These are phyloP conservation scores for Acorus calamus DNA, from an alignment of 106 monocot genomes.

Conservation along the genomic window DNA sequence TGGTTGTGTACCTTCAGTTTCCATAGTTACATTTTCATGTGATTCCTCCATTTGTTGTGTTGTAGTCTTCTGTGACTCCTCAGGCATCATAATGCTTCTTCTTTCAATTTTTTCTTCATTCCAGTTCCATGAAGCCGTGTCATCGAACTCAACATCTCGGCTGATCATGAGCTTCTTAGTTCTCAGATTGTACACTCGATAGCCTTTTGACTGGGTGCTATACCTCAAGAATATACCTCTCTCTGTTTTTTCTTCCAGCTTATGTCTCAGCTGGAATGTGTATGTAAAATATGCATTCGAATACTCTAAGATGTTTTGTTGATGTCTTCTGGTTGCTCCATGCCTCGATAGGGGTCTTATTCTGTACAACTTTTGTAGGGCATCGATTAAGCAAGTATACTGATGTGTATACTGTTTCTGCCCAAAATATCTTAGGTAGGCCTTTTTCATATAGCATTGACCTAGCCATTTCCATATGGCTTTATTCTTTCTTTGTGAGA, in stretches of 20 bases:
- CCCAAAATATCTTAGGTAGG: neutral
- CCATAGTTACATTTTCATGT: too few species aligned
- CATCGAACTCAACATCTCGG: neutral
- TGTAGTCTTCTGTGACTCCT: neutral
- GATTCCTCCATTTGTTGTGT: neutral
- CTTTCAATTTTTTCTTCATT: neutral
- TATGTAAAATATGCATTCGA: slow-evolving; percentile 14
- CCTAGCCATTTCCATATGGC: neutral
- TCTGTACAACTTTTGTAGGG: neutral
- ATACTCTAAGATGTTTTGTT: slow-evolving; percentile 6
- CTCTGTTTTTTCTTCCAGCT: slow-evolving; percentile 11
- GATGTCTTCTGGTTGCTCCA: slow-evolving; percentile 9
- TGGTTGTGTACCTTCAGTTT: too few species aligned
- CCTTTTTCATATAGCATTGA: neutral
- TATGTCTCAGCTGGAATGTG: neutral
- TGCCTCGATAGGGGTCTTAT: slow-evolving; percentile 9
- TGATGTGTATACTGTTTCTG: neutral
- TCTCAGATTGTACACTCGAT: slow-evolving; percentile 1
- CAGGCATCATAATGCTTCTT: neutral
- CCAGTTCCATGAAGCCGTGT: neutral
- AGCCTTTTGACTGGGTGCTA: slow-evolving; percentile 4
- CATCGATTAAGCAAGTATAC: neutral
- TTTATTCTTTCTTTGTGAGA: slow-evolving; percentile 3
- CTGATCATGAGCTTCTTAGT: neutral
- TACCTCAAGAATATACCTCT: neutral